Evolutionary conservation across 139 green algal genomes (phyloP).

Genomic region (Microglena sp.): DNA sequence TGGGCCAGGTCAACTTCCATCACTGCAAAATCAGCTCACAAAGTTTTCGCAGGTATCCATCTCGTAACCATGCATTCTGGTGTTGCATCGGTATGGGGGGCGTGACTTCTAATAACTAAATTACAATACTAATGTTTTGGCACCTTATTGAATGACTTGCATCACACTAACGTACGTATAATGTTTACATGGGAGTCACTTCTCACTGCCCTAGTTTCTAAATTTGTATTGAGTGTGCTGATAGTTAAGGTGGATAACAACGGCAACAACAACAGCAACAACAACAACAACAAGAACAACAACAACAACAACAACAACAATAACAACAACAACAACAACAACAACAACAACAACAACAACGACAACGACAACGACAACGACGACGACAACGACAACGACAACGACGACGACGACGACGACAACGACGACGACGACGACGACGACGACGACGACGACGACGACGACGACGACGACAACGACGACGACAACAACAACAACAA

Average conservation of each 20-base stretch:
- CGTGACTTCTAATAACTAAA: too few relatives aligned
- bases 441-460: conserved; percentile 7
- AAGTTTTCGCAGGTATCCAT: too few relatives aligned
- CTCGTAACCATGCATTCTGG: too few relatives aligned
- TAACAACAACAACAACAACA: conserved; percentile 8
- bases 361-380: conserved; percentile 12
- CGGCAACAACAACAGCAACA: conserved; percentile 5
- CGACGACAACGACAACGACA: conserved; percentile 7
- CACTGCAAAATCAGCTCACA: too few relatives aligned
- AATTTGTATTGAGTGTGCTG: too few relatives aligned
- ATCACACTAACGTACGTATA: too few relatives aligned
- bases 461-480: conserved; percentile 4
- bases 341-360: conserved; percentile 3
- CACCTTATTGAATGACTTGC: too few relatives aligned
- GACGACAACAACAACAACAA: conserved; percentile 6
- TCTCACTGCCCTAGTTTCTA: background rate
- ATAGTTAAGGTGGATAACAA: background rate
- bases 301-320: conserved; percentile 1
- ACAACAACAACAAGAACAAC: background rate
- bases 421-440: conserved; percentile 7
- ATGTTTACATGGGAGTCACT: too few relatives aligned
- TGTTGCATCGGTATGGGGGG: too few relatives aligned
- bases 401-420: conserved; percentile 7
- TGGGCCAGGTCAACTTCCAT: too few relatives aligned
- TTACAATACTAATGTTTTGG: too few relatives aligned